Evolutionary conservation across 345 rosid genomes (phyloP).

Genomic region (Pelargonium nanum): DNA sequence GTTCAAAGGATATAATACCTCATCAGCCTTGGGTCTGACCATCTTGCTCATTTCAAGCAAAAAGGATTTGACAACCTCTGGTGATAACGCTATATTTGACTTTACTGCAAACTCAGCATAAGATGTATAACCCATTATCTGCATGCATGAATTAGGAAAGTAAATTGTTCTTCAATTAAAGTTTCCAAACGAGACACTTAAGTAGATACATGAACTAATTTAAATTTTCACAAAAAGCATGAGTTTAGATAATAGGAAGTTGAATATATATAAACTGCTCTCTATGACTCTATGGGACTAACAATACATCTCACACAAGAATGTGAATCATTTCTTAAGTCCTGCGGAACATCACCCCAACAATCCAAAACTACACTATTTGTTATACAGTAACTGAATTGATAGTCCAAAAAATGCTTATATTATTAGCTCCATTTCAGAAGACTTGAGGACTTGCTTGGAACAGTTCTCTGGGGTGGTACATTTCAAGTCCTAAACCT

Average conservation of each 20-base stretch:
- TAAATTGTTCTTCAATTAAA: not conserved
- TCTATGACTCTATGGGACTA: too few species aligned
- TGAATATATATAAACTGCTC: too few species aligned
- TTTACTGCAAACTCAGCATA: slow-evolving; percentile 62
- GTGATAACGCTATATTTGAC: slow-evolving; percentile 78
- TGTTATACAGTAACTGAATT: too few species aligned
- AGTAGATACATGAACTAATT: not conserved
- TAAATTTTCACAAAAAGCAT: too few species aligned
- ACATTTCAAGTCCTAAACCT: not conserved
- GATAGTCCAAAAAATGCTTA: too few species aligned
- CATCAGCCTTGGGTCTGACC: slow-evolving; percentile 63
- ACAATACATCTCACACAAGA: too few species aligned
- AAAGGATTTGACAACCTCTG: slow-evolving; percentile 63
- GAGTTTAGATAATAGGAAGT: too few species aligned
- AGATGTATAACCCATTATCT: slow-evolving; percentile 70
- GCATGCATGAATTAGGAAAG: slow-evolving; percentile 11
- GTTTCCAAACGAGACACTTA: not conserved
- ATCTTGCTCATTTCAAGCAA: slow-evolving; percentile 70
- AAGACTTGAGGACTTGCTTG: too few species aligned
- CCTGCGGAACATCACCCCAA: too few species aligned
- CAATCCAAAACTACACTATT: too few species aligned
- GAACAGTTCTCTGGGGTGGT: not conserved
- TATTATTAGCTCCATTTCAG: too few species aligned
- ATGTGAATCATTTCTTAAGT: too few species aligned
- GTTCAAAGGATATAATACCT: slow-evolving; percentile 33